A percentile compares a stretch with the other conserved stretches of the same genome.
Evolutionary conservation across 768 basidiomycete genomes (phyloP).

Genomic region (Tylopilus rubrobrunneus): DNA sequence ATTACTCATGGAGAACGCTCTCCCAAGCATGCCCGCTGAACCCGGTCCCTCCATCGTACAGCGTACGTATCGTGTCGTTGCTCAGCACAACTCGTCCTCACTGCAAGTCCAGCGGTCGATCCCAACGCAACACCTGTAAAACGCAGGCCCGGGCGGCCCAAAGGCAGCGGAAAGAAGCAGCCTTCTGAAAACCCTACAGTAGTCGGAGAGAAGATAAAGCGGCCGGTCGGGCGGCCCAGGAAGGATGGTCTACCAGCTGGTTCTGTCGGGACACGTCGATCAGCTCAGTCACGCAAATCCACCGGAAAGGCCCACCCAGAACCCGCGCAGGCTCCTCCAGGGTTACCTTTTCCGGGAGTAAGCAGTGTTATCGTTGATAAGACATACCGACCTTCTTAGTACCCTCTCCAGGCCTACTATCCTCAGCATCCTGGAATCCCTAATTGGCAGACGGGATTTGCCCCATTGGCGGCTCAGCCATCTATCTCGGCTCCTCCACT

Average conservation of each 20-base stretch:
- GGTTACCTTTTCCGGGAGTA: slow-evolving; percentile 32
- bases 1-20: slow-evolving; percentile 22
- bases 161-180: slow-evolving; percentile 75
- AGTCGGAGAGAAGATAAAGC: slow-evolving; percentile 55
- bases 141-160: slow-evolving; percentile 72
- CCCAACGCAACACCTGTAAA: slow-evolving; percentile 41
- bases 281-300: slow-evolving; percentile 38
- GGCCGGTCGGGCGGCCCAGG: slow-evolving; percentile 76
- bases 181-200: slow-evolving; percentile 35
- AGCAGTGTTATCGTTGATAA: neutral
- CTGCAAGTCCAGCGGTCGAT: slow-evolving; percentile 19
- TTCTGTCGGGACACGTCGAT: slow-evolving; percentile 49
- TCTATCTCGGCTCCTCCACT: slow-evolving; percentile 31
- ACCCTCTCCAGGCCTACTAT: slow-evolving; percentile 27
- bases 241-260: slow-evolving; percentile 82
- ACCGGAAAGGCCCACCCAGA: slow-evolving; percentile 26
- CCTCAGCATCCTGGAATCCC: slow-evolving; percentile 31
- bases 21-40: slow-evolving; percentile 26
- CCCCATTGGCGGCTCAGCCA: slow-evolving; percentile 22
- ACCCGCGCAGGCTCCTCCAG: slow-evolving; percentile 21
- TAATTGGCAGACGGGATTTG: slow-evolving; percentile 28
- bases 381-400: neutral
- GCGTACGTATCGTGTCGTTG: slow-evolving; percentile 9
- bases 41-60: slow-evolving; percentile 27
- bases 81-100: slow-evolving; percentile 5